Evolutionary conservation across 2,329 filamentous ascomycete genomes (phyloP).

Genomic region (Fusarium drepaniforme): DNA sequence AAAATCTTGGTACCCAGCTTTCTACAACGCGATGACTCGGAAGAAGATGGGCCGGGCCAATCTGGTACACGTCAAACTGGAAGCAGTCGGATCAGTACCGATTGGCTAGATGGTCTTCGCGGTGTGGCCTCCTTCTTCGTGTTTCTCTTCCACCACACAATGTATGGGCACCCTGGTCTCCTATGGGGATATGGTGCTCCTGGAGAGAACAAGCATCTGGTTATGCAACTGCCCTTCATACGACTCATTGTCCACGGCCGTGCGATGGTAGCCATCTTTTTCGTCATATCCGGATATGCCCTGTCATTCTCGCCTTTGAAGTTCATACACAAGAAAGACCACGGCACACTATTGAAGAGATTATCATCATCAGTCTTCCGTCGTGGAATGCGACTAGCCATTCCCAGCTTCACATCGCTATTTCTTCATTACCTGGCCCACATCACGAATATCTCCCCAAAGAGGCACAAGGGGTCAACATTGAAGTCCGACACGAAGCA

Average conservation of each 20-base stretch:
- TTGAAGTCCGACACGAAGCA: neutral
- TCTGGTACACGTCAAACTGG: neutral
- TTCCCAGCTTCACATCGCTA: neutral
- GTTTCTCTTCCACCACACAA: neutral
- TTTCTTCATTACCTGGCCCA: neutral
- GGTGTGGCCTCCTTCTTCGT: neutral
- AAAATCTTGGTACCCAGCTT: neutral
- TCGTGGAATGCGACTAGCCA: neutral
- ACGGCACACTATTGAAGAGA: neutral
- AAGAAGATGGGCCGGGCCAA: neutral
- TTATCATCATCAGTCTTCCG: neutral
- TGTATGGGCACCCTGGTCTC: neutral
- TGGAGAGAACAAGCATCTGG: neutral
- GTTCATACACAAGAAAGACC: neutral
- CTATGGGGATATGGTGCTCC: neutral
- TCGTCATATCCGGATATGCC: neutral
- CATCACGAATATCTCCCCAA: neutral
- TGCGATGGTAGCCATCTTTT: neutral
- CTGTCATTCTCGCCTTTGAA: neutral
- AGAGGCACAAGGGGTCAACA: neutral
- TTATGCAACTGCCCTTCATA: neutral
- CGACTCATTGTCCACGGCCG: neutral
- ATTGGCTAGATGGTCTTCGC: slow-evolving; percentile 1
- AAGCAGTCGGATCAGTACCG: neutral
- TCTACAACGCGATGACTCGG: neutral